Conservation (phyloP, 306 rosid genomes). For the Corylus avellana region DNA sequence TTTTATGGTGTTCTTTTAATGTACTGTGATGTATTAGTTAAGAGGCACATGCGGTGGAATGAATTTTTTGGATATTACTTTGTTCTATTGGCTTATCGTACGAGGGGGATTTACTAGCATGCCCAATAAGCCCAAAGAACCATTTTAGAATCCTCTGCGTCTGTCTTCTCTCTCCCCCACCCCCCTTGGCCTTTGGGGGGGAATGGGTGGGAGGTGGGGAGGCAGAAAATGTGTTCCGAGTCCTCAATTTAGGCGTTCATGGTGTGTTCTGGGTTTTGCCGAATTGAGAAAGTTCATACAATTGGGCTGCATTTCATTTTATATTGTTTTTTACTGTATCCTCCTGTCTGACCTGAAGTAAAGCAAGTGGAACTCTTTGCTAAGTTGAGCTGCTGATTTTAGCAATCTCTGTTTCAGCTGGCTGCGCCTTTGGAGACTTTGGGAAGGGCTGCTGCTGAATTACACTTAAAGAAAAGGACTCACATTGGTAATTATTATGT, state of each 20-base stretch:
- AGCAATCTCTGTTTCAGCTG: constrained; percentile 21
- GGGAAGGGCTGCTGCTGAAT: background rate
- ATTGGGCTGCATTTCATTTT: background rate
- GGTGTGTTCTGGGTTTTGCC: background rate
- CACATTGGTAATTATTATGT: constrained; percentile 66
- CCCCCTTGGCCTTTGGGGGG: background rate
- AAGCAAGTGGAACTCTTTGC: background rate
- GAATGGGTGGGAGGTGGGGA: background rate
- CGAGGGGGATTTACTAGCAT: background rate
- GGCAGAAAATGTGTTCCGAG: background rate
- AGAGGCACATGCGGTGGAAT: background rate
- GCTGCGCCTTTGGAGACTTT: constrained; percentile 6
- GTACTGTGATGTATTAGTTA: background rate
- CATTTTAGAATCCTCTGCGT: too few species aligned
- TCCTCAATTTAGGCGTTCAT: constrained; percentile 1
- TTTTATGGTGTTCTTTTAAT: too few species aligned
- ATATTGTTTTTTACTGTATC: background rate
- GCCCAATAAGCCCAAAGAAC: background rate
- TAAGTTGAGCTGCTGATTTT: constrained; percentile 35
- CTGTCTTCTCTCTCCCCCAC: background rate
- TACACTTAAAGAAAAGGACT: constrained; percentile 73
- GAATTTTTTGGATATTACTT: background rate
- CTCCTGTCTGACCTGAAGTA: background rate
- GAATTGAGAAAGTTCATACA: background rate
- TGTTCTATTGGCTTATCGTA: background rate